Evolutionary conservation across 306 rosid species (phyloP), one percentile per base, ranked within the genome.

Genomic region (Rosa rugosa): DNA sequence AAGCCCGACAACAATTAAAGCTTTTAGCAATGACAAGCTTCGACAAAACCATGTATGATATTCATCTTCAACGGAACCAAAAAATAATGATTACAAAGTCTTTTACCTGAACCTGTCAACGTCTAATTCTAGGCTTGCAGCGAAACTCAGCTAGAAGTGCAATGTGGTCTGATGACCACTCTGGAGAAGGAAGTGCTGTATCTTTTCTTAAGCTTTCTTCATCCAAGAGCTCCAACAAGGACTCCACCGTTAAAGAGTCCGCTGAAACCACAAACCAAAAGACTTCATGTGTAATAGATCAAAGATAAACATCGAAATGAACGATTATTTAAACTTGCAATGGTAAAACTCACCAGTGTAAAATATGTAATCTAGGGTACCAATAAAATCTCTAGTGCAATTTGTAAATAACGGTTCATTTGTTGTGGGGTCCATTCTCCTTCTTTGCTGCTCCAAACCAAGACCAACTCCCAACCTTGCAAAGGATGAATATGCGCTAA

Each of bases 121-220:
- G 97, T 87, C 97, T 90, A 82, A 90, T 67, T 80, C 92, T 93
- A 87, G 85, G 85, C 88, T 89, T 93, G 92, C 95, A 93, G 71
- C 93, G 99, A 50, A 95, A 93, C 83, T 90, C 98, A 4, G 96
- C 99, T 77, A 95, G 88, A 76, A 95, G 96, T 63, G 99, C 99
- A 75, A 91, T 90, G 80, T 95, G 99, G 91, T 95, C 97, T 10
- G 99, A 95, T 84, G 99, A 93, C 99, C 99, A 95, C 85, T 90
- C 97, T 44, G 98, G 99, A 60, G 99, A 95, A 83, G 99, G 99
- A 86, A 95, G 98, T 25, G 98, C 99, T 31, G 99, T 93, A 85
- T 93, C 97, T 86, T 93, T 95, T 90, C 97, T 91, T 88, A 95
- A 90, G 84, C 94, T 90, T 77, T 91, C 97, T 89, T 93, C 99